These are phyloP conservation scores for Trichosphaerium sp. DNA, from an alignment of 78 protist species.

Conservation along the genomic window DNA sequence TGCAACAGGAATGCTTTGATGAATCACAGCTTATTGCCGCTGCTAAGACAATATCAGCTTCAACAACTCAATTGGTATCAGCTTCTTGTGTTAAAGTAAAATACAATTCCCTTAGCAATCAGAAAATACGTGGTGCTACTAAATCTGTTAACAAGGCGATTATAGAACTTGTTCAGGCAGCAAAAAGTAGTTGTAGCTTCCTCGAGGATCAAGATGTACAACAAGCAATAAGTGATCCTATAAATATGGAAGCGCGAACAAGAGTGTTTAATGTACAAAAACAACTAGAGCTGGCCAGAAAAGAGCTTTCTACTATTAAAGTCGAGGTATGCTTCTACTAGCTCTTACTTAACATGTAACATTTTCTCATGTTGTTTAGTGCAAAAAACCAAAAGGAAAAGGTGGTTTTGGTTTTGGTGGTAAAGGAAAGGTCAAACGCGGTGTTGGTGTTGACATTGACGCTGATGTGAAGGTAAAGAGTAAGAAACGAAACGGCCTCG, in stretches of 20 bases:
- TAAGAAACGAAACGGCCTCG: too few species aligned
- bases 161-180: constrained; percentile 27
- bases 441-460: too few species aligned
- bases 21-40: constrained; percentile 36
- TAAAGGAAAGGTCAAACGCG: too few species aligned
- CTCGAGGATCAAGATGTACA: constrained; percentile 9
- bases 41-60: constrained; percentile 44
- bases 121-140: constrained; percentile 48
- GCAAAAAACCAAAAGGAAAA: too few species aligned
- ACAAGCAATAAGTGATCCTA: not conserved
- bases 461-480: too few species aligned
- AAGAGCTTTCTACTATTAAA: constrained; percentile 27
- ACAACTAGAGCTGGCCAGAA: constrained; percentile 37
- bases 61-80: constrained; percentile 33
- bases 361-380: too few species aligned
- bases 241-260: constrained; percentile 51
- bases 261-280: constrained; percentile 32
- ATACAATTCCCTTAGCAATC: constrained; percentile 10
- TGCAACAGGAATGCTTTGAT: constrained; percentile 23
- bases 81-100: constrained; percentile 44
- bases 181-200: too few species aligned
- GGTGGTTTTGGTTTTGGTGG: too few species aligned
- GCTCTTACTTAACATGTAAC: too few species aligned
- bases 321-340: too few species aligned
- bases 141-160: constrained; percentile 32